These are phyloP conservation scores for Cyclotella kingstonii DNA, from an alignment of 108 stramenopile genomes.

Conservation along the genomic window DNA sequence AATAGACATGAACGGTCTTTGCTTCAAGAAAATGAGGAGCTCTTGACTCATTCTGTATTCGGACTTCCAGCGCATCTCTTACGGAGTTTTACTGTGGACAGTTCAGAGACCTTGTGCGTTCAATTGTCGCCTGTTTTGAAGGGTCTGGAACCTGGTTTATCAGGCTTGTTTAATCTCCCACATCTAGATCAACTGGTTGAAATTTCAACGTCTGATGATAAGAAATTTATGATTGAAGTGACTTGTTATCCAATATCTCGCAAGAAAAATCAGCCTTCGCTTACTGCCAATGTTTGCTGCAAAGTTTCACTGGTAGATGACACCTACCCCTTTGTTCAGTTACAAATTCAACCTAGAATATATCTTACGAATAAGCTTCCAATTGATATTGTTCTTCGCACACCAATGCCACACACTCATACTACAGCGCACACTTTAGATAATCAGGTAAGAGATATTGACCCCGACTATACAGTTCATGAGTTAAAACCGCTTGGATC, in stretches of 20 bases:
- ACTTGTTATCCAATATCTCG: constrained; percentile 29
- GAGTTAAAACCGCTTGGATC: constrained; percentile 53
- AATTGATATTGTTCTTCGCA: constrained; percentile 55
- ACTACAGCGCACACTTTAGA: background rate
- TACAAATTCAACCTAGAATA: constrained; percentile 67
- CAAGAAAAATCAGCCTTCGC: constrained; percentile 2
- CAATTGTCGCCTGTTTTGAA: constrained; percentile 35
- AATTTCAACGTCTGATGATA: constrained; percentile 29
- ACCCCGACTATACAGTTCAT: constrained; percentile 2
- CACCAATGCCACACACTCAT: constrained; percentile 81
- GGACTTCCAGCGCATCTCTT: constrained; percentile 41
- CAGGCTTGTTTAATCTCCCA: constrained; percentile 37
- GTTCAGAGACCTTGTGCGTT: constrained; percentile 31
- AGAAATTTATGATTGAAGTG: constrained; percentile 30
- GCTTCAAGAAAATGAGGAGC: constrained; percentile 29
- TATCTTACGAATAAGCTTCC: constrained; percentile 69
- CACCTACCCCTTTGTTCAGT: constrained; percentile 51
- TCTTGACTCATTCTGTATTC: constrained; percentile 41
- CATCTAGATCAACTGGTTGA: constrained; percentile 28
- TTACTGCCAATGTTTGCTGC: constrained; percentile 46
- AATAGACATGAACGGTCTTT: constrained; percentile 14
- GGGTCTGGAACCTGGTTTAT: constrained; percentile 9
- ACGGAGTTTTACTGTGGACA: constrained; percentile 28
- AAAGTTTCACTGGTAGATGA: constrained; percentile 48
- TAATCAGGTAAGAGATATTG: constrained; percentile 3